Conservation (phyloP, 169 alveolate genomes). For the Plasmodium berghei region DNA sequence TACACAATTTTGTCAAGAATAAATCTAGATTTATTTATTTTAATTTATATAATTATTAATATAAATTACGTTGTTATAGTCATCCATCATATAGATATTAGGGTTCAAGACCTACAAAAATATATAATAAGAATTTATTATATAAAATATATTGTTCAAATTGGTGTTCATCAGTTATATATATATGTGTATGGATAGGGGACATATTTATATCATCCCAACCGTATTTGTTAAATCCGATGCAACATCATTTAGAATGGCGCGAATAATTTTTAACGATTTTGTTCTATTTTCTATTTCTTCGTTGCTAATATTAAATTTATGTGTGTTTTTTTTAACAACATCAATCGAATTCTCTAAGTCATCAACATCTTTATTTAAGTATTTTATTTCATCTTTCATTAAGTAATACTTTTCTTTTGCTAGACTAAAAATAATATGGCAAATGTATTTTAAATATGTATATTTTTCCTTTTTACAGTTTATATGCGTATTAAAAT, state of each 20-base stretch:
- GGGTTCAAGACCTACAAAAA: constrained; percentile 30
- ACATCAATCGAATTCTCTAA: constrained; percentile 60
- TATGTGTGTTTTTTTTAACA: constrained; percentile 55
- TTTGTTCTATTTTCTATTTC: constrained; percentile 52
- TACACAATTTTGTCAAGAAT: background rate
- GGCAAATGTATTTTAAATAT: background rate
- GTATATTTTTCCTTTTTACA: background rate
- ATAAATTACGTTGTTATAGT: constrained; percentile 45
- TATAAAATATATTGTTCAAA: background rate
- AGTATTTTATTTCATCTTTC: constrained; percentile 72
- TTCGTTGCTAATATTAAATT: constrained; percentile 69
- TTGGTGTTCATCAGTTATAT: background rate
- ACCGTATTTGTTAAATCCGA: constrained; percentile 28
- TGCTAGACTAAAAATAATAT: constrained; percentile 33
- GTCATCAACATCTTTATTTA: constrained; percentile 64
- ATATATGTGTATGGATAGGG: background rate
- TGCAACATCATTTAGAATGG: constrained; percentile 22
- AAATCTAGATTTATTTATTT: background rate
- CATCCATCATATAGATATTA: constrained; percentile 11
- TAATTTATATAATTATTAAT: background rate
- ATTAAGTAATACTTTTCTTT: constrained; percentile 50
- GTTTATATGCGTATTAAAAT: background rate
- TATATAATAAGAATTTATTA: background rate
- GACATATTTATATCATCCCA: background rate
- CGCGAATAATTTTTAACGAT: constrained; percentile 41